Evolutionary conservation across 352 stramenopile genomes (phyloP).

Genomic region (Phytophthora aleatoria): DNA sequence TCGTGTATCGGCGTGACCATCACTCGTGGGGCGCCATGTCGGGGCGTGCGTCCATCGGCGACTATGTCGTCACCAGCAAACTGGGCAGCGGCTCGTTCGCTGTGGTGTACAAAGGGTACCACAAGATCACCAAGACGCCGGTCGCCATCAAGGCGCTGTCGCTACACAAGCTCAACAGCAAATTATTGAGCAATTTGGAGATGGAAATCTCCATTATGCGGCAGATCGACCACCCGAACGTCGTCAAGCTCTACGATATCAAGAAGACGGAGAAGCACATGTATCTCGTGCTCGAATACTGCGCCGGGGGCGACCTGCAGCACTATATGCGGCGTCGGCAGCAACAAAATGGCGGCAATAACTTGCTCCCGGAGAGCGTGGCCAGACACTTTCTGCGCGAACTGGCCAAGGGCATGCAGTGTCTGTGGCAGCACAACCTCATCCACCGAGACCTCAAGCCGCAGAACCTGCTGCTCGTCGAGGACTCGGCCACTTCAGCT

Average conservation of each 20-base stretch:
- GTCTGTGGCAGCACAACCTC: slow-evolving; percentile 74
- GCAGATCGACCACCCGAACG: slow-evolving; percentile 95
- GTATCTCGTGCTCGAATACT: slow-evolving; percentile 97
- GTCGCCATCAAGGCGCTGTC: slow-evolving; percentile 96
- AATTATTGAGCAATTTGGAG: slow-evolving; percentile 96
- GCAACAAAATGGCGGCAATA: slow-evolving; percentile 17
- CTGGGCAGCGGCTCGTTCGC: slow-evolving; percentile 94
- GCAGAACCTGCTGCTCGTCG: slow-evolving; percentile 94
- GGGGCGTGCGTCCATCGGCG: slow-evolving; percentile 62
- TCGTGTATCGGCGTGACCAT: slow-evolving; percentile 4
- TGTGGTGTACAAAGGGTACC: slow-evolving; percentile 86
- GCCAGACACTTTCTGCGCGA: slow-evolving; percentile 70
- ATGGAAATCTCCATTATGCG: slow-evolving; percentile 97
- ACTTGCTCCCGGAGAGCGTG: slow-evolving; percentile 39
- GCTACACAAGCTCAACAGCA: slow-evolving; percentile 93
- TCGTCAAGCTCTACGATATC: slow-evolving; percentile 96
- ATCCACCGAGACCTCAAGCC: slow-evolving; percentile 94
- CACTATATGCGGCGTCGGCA: slow-evolving; percentile 87
- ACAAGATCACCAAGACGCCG: slow-evolving; percentile 68
- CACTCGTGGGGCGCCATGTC: slow-evolving; percentile 39
- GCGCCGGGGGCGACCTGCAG: slow-evolving; percentile 95
- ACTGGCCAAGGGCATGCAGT: slow-evolving; percentile 75
- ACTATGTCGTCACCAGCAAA: slow-evolving; percentile 91
- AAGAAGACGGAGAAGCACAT: slow-evolving; percentile 96
- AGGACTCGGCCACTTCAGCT: slow-evolving; percentile 53